Conservation (phyloP, 2,329 filamentous ascomycete species). For the Ceratocystis destructans region DNA sequence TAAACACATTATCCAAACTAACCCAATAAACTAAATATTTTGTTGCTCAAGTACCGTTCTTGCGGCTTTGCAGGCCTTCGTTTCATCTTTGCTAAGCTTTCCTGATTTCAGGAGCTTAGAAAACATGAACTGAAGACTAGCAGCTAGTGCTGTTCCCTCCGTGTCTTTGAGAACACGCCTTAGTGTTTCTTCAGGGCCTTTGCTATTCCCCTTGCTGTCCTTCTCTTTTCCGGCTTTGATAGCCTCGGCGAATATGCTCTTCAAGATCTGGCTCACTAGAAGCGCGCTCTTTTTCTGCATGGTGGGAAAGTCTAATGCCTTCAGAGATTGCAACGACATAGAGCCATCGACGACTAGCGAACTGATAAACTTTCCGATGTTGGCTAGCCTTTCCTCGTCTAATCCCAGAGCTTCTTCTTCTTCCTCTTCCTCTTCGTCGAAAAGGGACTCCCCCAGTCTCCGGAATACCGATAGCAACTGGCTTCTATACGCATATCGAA, state of each 20-base stretch:
- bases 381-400: conserved; percentile 38
- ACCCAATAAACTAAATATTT: conserved; percentile 9
- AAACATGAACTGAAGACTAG: conserved; percentile 67
- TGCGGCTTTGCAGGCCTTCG: conserved; percentile 34
- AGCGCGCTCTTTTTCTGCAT: conserved; percentile 61
- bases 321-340: conserved; percentile 38
- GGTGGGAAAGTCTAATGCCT: conserved; percentile 65
- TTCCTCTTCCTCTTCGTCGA: conserved; percentile 48
- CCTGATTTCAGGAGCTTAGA: conserved; percentile 55
- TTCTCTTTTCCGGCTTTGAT: conserved; percentile 31
- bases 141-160: conserved; percentile 53
- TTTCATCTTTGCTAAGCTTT: conserved; percentile 31
- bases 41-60: conserved; percentile 27
- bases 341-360: conserved; percentile 35
- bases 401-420: conserved; percentile 35
- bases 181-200: conserved; percentile 37
- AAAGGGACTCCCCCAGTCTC: conserved; percentile 66
- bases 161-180: conserved; percentile 53
- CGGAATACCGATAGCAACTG: conserved; percentile 77
- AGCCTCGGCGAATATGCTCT: conserved; percentile 58
- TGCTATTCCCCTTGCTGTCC: conserved; percentile 25
- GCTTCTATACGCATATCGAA: conserved; percentile 77
- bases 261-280: conserved; percentile 69
- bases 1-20: neutral
- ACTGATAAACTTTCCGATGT: conserved; percentile 42